A percentile compares a stretch with the other conserved stretches of the same genome.
phyloP scores from a whole-genome alignment of 2,329 filamentous ascomycete genomes.

The Curvularia hawaiiensis region DNA sequence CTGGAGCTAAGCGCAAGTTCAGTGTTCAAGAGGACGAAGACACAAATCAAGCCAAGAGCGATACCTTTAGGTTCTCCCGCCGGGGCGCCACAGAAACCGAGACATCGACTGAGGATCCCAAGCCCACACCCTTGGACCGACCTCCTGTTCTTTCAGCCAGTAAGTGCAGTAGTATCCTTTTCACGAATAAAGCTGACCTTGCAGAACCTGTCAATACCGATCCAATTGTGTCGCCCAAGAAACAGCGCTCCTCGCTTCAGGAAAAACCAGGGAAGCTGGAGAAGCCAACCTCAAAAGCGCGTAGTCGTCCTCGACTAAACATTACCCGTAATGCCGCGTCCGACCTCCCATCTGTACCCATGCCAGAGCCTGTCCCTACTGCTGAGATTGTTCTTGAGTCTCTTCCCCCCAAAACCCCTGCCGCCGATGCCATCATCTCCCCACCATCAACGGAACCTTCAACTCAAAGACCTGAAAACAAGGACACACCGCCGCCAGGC shows the following conservation, averaged over 20 bases:
- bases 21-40: constrained; percentile 59
- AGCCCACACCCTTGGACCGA: constrained; percentile 30
- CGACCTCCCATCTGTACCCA: constrained; percentile 26
- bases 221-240: constrained; percentile 50
- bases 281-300: constrained; percentile 24
- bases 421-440: constrained; percentile 49
- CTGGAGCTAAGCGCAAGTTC: constrained; percentile 63
- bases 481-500: constrained; percentile 52
- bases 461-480: constrained; percentile 41
- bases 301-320: constrained; percentile 31
- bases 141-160: constrained; percentile 52
- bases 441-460: constrained; percentile 52
- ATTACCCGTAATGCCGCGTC: constrained; percentile 33
- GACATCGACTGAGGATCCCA: constrained; percentile 22
- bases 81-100: constrained; percentile 33
- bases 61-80: constrained; percentile 56
- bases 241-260: constrained; percentile 38
- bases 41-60: constrained; percentile 34
- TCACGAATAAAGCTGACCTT: constrained; percentile 24
- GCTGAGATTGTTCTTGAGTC: constrained; percentile 42
- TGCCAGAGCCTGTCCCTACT: constrained; percentile 30
- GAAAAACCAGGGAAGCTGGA: constrained; percentile 37
- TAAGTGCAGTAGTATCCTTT: constrained; percentile 31
- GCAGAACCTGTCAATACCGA: constrained; percentile 59
- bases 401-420: constrained; percentile 49